Evolutionary conservation across 495 filamentous ascomycete species (phyloP), one percentile per base, ranked within the genome.

Genomic region (Viridothelium virens): DNA sequence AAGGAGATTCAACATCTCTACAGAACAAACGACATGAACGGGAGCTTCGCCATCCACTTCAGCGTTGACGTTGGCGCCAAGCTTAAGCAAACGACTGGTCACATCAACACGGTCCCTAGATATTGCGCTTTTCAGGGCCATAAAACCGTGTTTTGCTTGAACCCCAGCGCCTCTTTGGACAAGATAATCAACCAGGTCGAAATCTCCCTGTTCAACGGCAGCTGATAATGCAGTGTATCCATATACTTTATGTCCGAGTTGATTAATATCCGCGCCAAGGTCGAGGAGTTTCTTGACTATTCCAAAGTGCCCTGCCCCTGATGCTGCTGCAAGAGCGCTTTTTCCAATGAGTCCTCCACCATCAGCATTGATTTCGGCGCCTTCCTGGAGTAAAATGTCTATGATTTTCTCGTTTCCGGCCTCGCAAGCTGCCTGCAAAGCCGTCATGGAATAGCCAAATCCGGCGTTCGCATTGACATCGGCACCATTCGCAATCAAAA

Each of bases 321-420:
- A 53, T 53, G 48, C 48, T 53, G n/a, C n/a, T 53, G n/a, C 16
- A 53, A 53, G 48, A 53, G 48, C 48, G 25, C 48, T 53, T 53
- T 53, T 18, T 11, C 48, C 48, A 53, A 1, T 25, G 25, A 16
- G 25, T 16, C 1, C 41, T 53, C 48, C 48, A 53, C 12, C 48
- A 16, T 53, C 48, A 53, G 48, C 48, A 18, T 53, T 53, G 48
- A 53, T 53, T 53, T 53, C 48, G 48, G 48, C 48, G 48, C 48
- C 16, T 53, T 53, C 16, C 48, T 53, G 48, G 48, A 53, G 48
- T 53, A 53, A 53, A 53, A 53, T 53, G 0, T 53, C 48, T 53
- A 53, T 2, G 25, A 53, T 53, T 53, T 53, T 5, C 48, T 53
- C 48, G n/a, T 53, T 53, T 18, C 48, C 48, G n/a, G 48, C 48